A percentile compares a stretch with the other conserved stretches of the same genome.
Conservation (phyloP, 257 asterid species). For the Hygrophila difformis region DNA sequence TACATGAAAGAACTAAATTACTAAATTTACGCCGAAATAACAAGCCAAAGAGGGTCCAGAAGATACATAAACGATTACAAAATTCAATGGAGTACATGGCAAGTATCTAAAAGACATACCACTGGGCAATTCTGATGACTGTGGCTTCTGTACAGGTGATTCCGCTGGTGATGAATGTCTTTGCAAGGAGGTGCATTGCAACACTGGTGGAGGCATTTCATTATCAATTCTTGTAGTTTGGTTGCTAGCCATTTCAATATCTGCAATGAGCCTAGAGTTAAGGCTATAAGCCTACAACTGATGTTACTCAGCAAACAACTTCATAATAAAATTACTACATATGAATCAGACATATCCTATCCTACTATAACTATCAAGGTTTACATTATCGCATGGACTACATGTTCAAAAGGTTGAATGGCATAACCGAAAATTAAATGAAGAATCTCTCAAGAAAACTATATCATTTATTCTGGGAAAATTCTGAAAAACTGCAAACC, state of each 20-base stretch:
- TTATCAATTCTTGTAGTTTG: conserved; percentile 21
- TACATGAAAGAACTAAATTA: too few species aligned
- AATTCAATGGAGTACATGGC: too few species aligned
- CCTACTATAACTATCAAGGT: too few species aligned
- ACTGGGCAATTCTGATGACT: conserved; percentile 27
- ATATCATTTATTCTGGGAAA: neutral
- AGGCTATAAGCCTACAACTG: conserved; percentile 20
- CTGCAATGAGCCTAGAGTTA: too few species aligned
- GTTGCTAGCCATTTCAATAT: conserved; percentile 32
- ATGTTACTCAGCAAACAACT: conserved; percentile 6
- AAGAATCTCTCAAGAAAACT: neutral
- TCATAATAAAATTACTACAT: conserved; percentile 8
- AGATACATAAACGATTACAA: too few species aligned
- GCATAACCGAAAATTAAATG: neutral
- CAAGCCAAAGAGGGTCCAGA: too few species aligned
- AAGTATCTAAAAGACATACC: too few species aligned
- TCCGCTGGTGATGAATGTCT: conserved; percentile 30
- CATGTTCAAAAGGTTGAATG: neutral
- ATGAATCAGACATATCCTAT: neutral
- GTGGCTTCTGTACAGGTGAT: conserved; percentile 29
- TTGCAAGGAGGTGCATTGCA: conserved; percentile 22
- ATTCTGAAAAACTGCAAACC: neutral
- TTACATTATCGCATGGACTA: neutral
- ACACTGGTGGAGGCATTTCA: conserved; percentile 25
- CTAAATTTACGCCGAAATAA: too few species aligned